Evolutionary conservation across 2,329 filamentous ascomycete genomes (phyloP), one percentile per base, ranked within the genome.

Genomic region (Hansfordia pulvinata): DNA sequence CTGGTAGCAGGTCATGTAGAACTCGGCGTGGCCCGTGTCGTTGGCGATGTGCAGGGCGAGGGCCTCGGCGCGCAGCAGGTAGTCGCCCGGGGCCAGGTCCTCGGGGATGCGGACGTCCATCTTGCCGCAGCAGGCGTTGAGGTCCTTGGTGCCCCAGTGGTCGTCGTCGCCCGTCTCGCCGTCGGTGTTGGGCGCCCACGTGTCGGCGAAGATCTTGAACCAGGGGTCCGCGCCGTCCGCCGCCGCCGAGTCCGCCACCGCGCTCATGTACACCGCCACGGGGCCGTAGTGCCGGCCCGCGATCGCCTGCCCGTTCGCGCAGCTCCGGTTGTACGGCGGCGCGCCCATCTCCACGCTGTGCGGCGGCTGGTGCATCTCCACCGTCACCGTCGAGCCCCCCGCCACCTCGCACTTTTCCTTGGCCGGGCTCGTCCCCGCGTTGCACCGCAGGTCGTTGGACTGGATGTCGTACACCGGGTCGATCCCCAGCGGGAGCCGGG

Each of bases 301-400:
- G 28, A 61, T 58, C 5, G 54, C 58, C 33, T 58, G 49, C n/a
- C n/a, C n/a, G 30, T 49, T 50, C 4, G 33, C 25, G 32, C 55
- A 61, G n/a, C 35, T 35, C 10, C 56, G 49, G 35, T 46, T 39
- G n/a, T n/a, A n/a, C n/a, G n/a, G n/a, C n/a, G n/a, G n/a, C n/a
- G n/a, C n/a, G 2, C 33, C 30, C 1, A 38, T 40, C 31, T 44
- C 40, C 30, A 26, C n/a, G n/a, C n/a, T n/a, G n/a, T n/a, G n/a
- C n/a, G n/a, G n/a, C n/a, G n/a, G n/a, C 40, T 61, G 58, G 47
- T 72, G 66, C 62, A 72, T 71, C 46, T 71, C 67, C 6, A 69
- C 53, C 0, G 64, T 68, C 10, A 70, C 56, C 1, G 50, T 61
- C 4, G 49, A 47, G 3, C 64, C 63, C 3, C 61, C 60, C 17